Evolutionary conservation across 202 grass and related monocot genomes (phyloP), one percentile per base, ranked within the genome.

Genomic region (Elaeis oleifera): DNA sequence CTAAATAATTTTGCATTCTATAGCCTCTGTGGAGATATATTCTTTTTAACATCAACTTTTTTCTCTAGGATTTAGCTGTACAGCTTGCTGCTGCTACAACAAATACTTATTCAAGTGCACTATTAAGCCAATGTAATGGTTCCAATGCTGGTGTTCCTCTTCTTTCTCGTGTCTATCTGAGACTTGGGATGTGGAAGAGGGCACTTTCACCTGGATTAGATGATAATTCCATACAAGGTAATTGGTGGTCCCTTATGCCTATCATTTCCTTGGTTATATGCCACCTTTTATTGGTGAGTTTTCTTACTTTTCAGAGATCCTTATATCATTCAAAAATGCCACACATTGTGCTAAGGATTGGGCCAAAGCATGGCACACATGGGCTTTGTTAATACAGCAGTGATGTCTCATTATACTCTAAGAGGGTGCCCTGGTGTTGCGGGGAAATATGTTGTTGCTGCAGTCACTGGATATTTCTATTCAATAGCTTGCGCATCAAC

Each of bases 341-440:
- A 97, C 92, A 14, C 54, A 85, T 61, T 86, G 63, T 72, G 85
- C 92, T 17, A 91, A 91, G 58, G 88, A 97, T 51, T 97, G 84
- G 82, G 92, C 88, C 21, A 97, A 86, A 76, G 92, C 92, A 55
- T 97, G 92, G 92, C 92, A 97, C 53, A 75, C 20, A 48, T 97
- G 92, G 92, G 92, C 92, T 58, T 91, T 97, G 70, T 97, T 73
- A 97, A 97, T 69, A 97, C 92, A 54, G 92, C 90, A 74, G 92
- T 97, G 59, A 86, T 97, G 92, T 97, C 92, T 63, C 82, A 79
- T 56, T 89, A 97, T 76, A 97, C 88, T 60, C 59, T 79, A 68
- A 81, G 83, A 80, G 79, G 88, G 23, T 68, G 74, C n/a, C 57
- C 79, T 53, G 92, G 89, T 78, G 65, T 86, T 54, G 84, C 83